Percentiles rank a stretch among this genome's conserved stretches.
Conservation (phyloP, 257 asterid species). For the Craterostigma plantagineum region DNA sequence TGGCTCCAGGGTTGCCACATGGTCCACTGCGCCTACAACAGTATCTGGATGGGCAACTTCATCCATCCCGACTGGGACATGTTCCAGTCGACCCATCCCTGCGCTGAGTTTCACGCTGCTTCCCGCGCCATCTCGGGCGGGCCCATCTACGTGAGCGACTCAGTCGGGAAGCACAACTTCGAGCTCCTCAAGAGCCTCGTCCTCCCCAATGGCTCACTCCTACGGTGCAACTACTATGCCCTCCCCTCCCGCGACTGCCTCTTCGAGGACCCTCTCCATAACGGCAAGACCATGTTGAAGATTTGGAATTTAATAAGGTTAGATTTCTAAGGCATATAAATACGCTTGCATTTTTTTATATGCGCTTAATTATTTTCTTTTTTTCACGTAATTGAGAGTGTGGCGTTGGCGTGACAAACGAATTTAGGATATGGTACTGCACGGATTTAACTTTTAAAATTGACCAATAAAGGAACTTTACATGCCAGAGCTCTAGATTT, state of each 20-base stretch:
- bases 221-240: conserved; percentile 66
- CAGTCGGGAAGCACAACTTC: conserved; percentile 67
- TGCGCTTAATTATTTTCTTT: too few species aligned
- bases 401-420: too few species aligned
- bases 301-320: conserved; percentile 93
- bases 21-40: conserved; percentile 96
- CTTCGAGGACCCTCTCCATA: conserved; percentile 69
- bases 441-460: too few species aligned
- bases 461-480: too few species aligned
- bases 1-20: conserved; percentile 98
- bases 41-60: conserved; percentile 92
- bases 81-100: conserved; percentile 96
- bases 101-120: conserved; percentile 87
- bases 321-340: too few species aligned
- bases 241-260: conserved; percentile 73
- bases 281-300: conserved; percentile 80
- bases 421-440: too few species aligned
- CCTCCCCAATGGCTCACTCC: conserved; percentile 67
- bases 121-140: conserved; percentile 98
- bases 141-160: conserved; percentile 74
- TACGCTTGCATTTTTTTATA: too few species aligned
- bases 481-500: too few species aligned
- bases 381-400: too few species aligned
- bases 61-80: conserved; percentile 98
- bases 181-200: conserved; percentile 49